Evolutionary conservation across 148 eudicot genomes (phyloP).

Genomic region (Cornus kousa): DNA sequence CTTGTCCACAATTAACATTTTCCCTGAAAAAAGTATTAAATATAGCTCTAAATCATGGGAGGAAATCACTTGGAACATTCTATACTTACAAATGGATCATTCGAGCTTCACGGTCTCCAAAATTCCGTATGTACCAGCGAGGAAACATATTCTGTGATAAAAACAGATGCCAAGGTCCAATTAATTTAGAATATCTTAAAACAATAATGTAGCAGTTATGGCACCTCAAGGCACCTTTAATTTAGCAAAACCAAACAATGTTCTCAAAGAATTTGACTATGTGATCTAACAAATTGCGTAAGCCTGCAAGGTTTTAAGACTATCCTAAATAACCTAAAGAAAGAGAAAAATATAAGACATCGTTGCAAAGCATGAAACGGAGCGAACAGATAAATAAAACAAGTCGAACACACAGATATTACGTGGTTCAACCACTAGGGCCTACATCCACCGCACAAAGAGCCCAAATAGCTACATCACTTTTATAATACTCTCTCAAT

Average conservation of each 20-base stretch:
- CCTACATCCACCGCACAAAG: too few species aligned
- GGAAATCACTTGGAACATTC: neutral
- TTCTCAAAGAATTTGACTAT: neutral
- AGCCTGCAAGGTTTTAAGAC: neutral
- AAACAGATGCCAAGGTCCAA: conserved; percentile 4
- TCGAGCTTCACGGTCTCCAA: conserved; percentile 46
- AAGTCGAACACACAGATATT: too few species aligned
- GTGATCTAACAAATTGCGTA: neutral
- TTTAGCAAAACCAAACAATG: neutral
- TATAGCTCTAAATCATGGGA: conserved; percentile 3
- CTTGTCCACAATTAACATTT: neutral
- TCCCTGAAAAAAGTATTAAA: neutral
- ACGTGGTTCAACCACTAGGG: too few species aligned
- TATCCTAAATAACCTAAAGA: neutral
- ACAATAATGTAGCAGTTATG: neutral
- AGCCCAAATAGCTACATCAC: too few species aligned
- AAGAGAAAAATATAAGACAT: neutral
- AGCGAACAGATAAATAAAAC: too few species aligned
- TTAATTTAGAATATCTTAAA: conserved; percentile 6
- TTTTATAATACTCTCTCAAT: too few species aligned
- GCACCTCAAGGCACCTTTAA: conserved; percentile 1
- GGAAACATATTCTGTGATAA: conserved; percentile 68
- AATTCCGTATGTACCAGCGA: conserved; percentile 87
- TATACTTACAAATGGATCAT: conserved; percentile 95
- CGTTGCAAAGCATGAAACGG: too few species aligned